Percentiles rank a stretch among this genome's conserved stretches.
Conservation (phyloP, 495 filamentous ascomycete genomes). For the Aspergillus coremiiformis region DNA sequence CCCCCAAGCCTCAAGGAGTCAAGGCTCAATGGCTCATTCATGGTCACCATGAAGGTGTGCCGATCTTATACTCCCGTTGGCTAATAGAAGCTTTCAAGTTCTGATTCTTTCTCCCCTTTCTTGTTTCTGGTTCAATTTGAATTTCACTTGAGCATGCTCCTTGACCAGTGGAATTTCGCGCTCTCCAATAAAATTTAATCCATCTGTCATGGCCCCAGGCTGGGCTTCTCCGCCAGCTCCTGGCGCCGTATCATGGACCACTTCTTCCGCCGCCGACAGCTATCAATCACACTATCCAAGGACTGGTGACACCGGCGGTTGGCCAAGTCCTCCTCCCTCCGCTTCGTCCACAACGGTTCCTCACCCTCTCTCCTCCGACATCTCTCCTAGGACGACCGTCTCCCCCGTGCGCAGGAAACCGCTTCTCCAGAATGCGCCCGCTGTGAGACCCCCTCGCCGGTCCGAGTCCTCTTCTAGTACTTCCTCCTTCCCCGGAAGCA, state of each 20-base stretch:
- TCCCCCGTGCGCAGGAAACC: slow-evolving; percentile 34
- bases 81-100: slow-evolving; percentile 14
- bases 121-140: slow-evolving; percentile 8
- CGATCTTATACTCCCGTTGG: slow-evolving; percentile 19
- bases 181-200: slow-evolving; percentile 7
- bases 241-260: slow-evolving; percentile 13
- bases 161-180: neutral
- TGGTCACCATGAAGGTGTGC: slow-evolving; percentile 16
- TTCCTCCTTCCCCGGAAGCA: slow-evolving; percentile 26
- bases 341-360: slow-evolving; percentile 10
- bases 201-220: slow-evolving; percentile 15
- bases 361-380: slow-evolving; percentile 7
- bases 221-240: slow-evolving; percentile 21
- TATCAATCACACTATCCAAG: slow-evolving; percentile 4
- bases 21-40: too few relatives aligned
- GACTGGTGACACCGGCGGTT: slow-evolving; percentile 2
- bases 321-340: slow-evolving; percentile 9
- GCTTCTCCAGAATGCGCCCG: slow-evolving; percentile 29
- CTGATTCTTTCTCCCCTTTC: slow-evolving; percentile 12
- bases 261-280: neutral
- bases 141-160: slow-evolving; percentile 4
- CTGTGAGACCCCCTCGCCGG: slow-evolving; percentile 22
- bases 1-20: slow-evolving; percentile 1
- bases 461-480: slow-evolving; percentile 21
- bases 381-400: slow-evolving; percentile 16